phyloP scores from a whole-genome alignment of 805 yeast genomes.

The Candida morakotiae region DNA sequence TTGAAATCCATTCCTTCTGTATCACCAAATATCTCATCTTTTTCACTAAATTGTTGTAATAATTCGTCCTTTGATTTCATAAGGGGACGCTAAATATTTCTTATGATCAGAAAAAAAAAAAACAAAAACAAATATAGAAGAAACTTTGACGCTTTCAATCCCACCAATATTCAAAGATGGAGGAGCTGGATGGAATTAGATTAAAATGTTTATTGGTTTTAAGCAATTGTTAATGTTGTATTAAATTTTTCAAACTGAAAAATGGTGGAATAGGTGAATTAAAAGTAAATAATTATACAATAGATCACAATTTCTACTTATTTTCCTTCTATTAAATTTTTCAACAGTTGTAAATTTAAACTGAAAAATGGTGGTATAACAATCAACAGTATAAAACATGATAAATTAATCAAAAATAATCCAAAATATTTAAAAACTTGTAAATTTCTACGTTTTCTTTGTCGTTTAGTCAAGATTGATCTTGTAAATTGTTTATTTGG shows the following conservation, averaged over 20 bases:
- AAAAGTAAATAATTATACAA: too few relatives aligned
- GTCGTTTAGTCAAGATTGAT: slow-evolving; percentile 38
- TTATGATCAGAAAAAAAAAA: too few relatives aligned
- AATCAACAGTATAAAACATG: slow-evolving; percentile 37
- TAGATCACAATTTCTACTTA: not conserved
- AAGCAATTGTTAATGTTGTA: too few relatives aligned
- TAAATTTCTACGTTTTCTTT: slow-evolving; percentile 20
- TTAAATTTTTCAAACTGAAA: too few relatives aligned
- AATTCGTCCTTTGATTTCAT: slow-evolving; percentile 6
- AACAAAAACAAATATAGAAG: too few relatives aligned
- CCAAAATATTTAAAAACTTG: slow-evolving; percentile 42
- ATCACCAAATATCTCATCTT: slow-evolving; percentile 13
- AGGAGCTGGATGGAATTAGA: too few relatives aligned
- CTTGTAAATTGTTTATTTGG: slow-evolving; percentile 33
- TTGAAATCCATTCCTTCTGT: slow-evolving; percentile 8
- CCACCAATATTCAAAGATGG: too few relatives aligned
- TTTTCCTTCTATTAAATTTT: slow-evolving; percentile 1
- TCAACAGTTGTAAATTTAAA: slow-evolving; percentile 9
- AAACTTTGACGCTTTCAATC: too few relatives aligned
- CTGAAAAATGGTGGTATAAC: slow-evolving; percentile 44
- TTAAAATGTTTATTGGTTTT: too few relatives aligned
- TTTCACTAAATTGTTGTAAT: slow-evolving; percentile 7
- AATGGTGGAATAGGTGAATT: too few relatives aligned
- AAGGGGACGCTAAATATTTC: too few relatives aligned
- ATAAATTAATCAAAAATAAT: slow-evolving; percentile 40